Evolutionary conservation across 768 basidiomycete species (phyloP).

Genomic region (Naematelia encephala): DNA sequence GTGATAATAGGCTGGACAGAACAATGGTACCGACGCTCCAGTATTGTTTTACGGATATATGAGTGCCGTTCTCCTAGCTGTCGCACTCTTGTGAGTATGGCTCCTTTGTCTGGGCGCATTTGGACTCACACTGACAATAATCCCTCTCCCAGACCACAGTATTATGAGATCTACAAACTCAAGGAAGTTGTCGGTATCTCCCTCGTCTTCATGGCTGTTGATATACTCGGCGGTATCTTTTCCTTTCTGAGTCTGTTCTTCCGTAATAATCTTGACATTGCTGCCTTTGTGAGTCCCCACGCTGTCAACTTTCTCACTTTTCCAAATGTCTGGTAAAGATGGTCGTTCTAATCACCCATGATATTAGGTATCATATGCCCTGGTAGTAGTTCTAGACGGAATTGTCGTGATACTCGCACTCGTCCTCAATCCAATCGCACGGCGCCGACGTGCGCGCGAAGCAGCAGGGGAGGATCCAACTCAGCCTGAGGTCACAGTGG

Average conservation of each 20-base stretch:
- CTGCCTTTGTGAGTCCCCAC: slow-evolving; percentile 57
- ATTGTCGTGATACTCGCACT: slow-evolving; percentile 62
- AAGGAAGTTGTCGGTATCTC: slow-evolving; percentile 61
- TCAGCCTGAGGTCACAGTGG: no score
- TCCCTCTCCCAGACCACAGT: slow-evolving; percentile 57
- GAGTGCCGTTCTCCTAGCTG: slow-evolving; percentile 59
- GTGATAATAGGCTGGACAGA: slow-evolving; percentile 51
- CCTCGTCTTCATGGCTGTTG: slow-evolving; percentile 65
- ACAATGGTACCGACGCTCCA: slow-evolving; percentile 51
- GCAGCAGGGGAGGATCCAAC: background rate
- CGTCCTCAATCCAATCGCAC: slow-evolving; percentile 62
- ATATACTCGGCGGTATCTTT: slow-evolving; percentile 69
- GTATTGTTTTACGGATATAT: slow-evolving; percentile 64
- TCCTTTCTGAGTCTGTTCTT: slow-evolving; percentile 68
- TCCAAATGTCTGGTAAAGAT: background rate
- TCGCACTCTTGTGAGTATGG: slow-evolving; percentile 54
- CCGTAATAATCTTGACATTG: slow-evolving; percentile 61
- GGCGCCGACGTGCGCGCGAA: slow-evolving; percentile 24
- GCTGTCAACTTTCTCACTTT: background rate
- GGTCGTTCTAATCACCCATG: background rate
- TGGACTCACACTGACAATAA: background rate
- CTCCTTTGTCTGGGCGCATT: background rate
- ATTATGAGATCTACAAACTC: slow-evolving; percentile 68
- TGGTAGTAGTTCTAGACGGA: slow-evolving; percentile 64
- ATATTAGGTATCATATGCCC: slow-evolving; percentile 55